Evolutionary conservation across 2,329 filamentous ascomycete species (phyloP).

Genomic region (Verticillium albo-atrum): DNA sequence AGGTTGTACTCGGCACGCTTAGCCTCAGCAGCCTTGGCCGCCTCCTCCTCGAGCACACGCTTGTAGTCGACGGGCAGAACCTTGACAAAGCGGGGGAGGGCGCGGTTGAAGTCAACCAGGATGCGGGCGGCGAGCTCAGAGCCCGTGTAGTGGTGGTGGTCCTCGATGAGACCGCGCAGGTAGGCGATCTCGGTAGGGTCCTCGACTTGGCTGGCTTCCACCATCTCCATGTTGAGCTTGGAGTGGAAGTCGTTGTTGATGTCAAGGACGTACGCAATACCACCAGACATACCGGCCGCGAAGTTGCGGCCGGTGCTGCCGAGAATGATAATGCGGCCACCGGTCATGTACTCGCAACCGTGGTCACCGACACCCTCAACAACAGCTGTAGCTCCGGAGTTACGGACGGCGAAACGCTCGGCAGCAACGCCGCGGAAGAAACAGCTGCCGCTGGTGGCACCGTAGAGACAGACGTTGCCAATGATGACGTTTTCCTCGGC

Average conservation of each 20-base stretch:
- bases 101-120: slow-evolving; percentile 90
- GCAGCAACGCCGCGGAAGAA: slow-evolving; percentile 97
- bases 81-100: slow-evolving; percentile 87
- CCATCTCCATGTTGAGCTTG: slow-evolving; percentile 98
- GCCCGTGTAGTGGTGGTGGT: slow-evolving; percentile 96
- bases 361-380: slow-evolving; percentile 96
- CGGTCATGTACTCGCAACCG: slow-evolving; percentile 98
- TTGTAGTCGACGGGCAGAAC: slow-evolving; percentile 95
- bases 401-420: slow-evolving; percentile 93
- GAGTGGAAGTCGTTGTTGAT: slow-evolving; percentile 83
- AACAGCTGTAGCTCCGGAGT: slow-evolving; percentile 93
- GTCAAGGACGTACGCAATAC: slow-evolving; percentile 92
- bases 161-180: slow-evolving; percentile 86
- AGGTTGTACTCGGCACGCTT: slow-evolving; percentile 82
- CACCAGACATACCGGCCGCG: slow-evolving; percentile 96
- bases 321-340: slow-evolving; percentile 82
- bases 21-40: slow-evolving; percentile 76
- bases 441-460: slow-evolving; percentile 83
- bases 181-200: slow-evolving; percentile 87
- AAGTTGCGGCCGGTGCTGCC: slow-evolving; percentile 94
- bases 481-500: slow-evolving; percentile 93
- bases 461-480: slow-evolving; percentile 93
- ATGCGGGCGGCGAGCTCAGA: slow-evolving; percentile 92
- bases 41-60: slow-evolving; percentile 82
- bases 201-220: slow-evolving; percentile 78